Conservation (phyloP, 495 filamentous ascomycete species). For the Durotheca rogersii region DNA sequence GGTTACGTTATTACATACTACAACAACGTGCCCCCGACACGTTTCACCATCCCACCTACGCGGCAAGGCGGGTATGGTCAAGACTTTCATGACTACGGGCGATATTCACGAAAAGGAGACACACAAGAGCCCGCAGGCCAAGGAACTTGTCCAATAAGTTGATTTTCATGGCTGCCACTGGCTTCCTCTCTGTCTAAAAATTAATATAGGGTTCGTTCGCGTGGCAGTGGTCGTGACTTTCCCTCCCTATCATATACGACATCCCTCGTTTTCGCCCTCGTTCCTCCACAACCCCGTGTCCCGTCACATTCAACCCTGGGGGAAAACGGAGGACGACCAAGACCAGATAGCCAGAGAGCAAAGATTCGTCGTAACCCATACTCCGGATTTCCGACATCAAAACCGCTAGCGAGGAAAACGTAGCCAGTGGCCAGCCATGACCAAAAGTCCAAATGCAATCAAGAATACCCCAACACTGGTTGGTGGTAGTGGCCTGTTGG, state of each 20-base stretch:
- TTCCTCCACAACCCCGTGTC: neutral
- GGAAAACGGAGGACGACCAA: neutral
- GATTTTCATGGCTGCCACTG: constrained; percentile 10
- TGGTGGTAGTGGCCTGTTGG: too few species aligned
- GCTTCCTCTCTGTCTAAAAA: constrained; percentile 11
- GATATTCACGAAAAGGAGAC: too few species aligned
- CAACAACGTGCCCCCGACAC: too few species aligned
- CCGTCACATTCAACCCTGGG: neutral
- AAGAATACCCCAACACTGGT: constrained; percentile 30
- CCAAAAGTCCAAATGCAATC: constrained; percentile 28
- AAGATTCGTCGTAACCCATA: neutral
- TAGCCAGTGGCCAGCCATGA: constrained; percentile 18
- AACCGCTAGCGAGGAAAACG: constrained; percentile 8
- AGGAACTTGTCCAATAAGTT: neutral
- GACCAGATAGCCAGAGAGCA: neutral
- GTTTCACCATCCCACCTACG: too few species aligned
- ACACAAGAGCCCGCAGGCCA: too few species aligned
- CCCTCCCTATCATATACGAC: constrained; percentile 1
- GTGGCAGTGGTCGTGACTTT: neutral
- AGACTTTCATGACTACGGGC: too few species aligned
- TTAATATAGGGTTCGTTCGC: neutral
- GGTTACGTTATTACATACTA: too few species aligned
- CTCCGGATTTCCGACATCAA: neutral
- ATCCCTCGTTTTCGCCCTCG: neutral
- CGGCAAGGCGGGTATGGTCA: too few species aligned